Evolutionary conservation across 257 asterid species (phyloP).

Genomic region (Scutellaria minor): DNA sequence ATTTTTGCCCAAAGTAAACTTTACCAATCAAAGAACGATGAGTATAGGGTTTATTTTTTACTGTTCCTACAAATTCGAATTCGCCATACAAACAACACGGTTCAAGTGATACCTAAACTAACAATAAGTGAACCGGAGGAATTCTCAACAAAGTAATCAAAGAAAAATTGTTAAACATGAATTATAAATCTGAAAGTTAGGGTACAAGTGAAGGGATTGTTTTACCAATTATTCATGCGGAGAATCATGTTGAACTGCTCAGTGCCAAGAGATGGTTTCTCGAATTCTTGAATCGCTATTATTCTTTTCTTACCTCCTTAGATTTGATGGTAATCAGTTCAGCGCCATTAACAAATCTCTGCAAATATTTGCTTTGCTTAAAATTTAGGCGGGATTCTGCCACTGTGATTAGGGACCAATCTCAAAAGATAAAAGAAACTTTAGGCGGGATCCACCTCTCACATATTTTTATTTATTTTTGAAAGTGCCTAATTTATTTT

Average conservation of each 20-base stretch:
- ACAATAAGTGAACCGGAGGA: background rate
- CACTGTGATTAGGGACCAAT: background rate
- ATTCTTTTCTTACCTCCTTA: background rate
- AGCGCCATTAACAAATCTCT: constrained; percentile 37
- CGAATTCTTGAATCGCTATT: background rate
- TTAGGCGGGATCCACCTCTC: constrained; percentile 32
- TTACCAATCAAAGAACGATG: constrained; percentile 22
- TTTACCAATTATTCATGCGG: constrained; percentile 36
- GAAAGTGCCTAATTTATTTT: background rate
- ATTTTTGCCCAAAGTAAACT: constrained; percentile 27
- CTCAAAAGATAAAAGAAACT: background rate
- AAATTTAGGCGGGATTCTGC: constrained; percentile 37
- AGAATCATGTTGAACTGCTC: background rate
- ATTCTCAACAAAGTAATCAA: background rate
- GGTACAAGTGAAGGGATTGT: background rate
- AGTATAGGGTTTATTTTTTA: background rate
- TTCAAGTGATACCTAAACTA: constrained; percentile 1
- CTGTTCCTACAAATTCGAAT: constrained; percentile 15
- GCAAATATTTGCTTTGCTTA: constrained; percentile 26
- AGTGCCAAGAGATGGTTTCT: background rate
- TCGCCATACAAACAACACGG: background rate
- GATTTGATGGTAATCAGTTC: background rate
- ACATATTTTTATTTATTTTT: background rate
- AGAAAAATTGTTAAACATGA: background rate
- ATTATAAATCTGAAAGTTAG: background rate